Evolutionary conservation across 495 filamentous ascomycete species (phyloP).

Genomic region (Aspergillus ostianus): DNA sequence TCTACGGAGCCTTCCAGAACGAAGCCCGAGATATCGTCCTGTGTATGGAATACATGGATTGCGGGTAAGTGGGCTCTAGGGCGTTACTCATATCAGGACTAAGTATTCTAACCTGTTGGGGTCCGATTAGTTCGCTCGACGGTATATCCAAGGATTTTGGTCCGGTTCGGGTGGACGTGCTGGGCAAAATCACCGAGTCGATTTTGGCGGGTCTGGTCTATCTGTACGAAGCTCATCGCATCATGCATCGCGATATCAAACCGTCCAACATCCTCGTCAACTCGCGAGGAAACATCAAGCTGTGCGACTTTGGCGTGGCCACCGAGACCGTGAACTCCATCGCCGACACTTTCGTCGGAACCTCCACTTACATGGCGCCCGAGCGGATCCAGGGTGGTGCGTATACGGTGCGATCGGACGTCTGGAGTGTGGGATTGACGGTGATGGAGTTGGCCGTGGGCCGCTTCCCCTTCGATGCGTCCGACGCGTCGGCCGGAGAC

Average conservation of each 20-base stretch:
- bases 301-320: constrained; percentile 97
- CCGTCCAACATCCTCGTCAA: constrained; percentile 96
- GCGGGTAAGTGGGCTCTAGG: constrained; percentile 64
- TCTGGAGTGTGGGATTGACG: constrained; percentile 96
- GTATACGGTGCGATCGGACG: constrained; percentile 97
- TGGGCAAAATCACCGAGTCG: constrained; percentile 98
- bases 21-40: constrained; percentile 94
- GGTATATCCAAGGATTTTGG: constrained; percentile 91
- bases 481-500: constrained; percentile 68
- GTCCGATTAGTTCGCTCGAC: constrained; percentile 74
- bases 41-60: constrained; percentile 99
- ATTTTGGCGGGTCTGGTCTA: constrained; percentile 93
- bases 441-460: constrained; percentile 97
- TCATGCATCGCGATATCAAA: constrained; percentile 99
- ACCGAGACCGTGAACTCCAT: constrained; percentile 96
- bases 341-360: constrained; percentile 96
- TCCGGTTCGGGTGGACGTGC: constrained; percentile 93
- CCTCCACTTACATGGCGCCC: constrained; percentile 98
- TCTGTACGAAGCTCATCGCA: constrained; percentile 88
- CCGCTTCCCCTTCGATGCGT: constrained; percentile 87
- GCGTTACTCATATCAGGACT: too few species aligned
- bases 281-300: constrained; percentile 89
- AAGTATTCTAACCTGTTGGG: constrained; percentile 33
- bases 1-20: constrained; percentile 96
- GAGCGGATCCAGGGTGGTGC: constrained; percentile 95